Evolutionary conservation across 352 stramenopile species (phyloP), one percentile per base, ranked within the genome.

Genomic region (Pythium phragmiticola): DNA sequence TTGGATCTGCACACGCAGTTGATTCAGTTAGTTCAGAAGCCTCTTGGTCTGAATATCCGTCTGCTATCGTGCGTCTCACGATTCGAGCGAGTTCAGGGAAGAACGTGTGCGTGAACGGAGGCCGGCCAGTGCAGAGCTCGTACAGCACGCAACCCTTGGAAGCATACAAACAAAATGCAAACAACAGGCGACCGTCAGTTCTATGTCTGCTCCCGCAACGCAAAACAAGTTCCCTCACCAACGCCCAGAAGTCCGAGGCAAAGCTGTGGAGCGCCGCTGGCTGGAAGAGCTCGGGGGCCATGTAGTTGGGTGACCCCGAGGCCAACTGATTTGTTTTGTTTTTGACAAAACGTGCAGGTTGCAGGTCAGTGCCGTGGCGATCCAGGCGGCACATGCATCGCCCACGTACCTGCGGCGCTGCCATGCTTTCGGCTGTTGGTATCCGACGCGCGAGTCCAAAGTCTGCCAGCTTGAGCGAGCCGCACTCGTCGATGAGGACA

Each of bases 401-500:
- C 16, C 3, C 37, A n/a, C 37, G 37, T 73, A 92, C 81, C 58
- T 69, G 65, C 57, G 57, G 72, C 13, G 52, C 54, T 7, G 57
- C 30, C 33, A 68, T 51, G 16, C 64, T 68, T n/a, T 84, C 74
- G 45, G 65, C 72, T 17, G 60, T 90, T 28, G 88, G 88, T 65
- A 97, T 96, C 30, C 82, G 81, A 34, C 83, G 78, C 19, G 90
- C 86, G 3, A 97, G 74, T 11, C 88, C 90, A 76, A 98, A 98
- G 59, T 97, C 92, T 11, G 85, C 78, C 14, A 98, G 70, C 83
- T 95, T 98, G 3, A 97, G 72, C 21, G 94, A 95, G 9, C 93
- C 93, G 57, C 92, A 96, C 58, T 98, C 92, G 60, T 98, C 92
- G 43, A 98, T 90, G 17, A 98, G 77, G 12, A 98, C 74, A 59